A percentile compares a stretch with the other conserved stretches of the same genome.
Evolutionary conservation across 2,329 filamentous ascomycete genomes (phyloP).

Genomic region (Colletotrichum brevisporum): DNA sequence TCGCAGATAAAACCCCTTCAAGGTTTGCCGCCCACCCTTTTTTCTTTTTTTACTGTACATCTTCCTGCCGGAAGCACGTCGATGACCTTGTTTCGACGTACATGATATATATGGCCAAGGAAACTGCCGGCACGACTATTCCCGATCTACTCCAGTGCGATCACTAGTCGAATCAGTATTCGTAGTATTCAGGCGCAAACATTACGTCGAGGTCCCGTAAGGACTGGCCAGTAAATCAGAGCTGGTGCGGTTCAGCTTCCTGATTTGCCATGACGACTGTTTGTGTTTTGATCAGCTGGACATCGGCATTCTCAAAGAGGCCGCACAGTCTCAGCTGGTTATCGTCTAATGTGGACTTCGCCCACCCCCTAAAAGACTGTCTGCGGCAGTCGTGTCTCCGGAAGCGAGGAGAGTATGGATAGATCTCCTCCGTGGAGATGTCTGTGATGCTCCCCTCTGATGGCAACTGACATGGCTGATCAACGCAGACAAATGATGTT

Average conservation of each 20-base stretch:
- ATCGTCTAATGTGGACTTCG: constrained; percentile 34
- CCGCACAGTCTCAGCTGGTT: constrained; percentile 38
- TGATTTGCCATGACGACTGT: constrained; percentile 30
- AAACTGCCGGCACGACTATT: constrained; percentile 11
- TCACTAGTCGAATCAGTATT: neutral
- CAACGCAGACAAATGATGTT: neutral
- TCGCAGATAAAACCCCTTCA: constrained; percentile 14
- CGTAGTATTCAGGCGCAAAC: neutral
- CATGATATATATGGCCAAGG: neutral
- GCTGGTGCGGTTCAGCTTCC: neutral
- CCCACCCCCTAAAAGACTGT: constrained; percentile 17
- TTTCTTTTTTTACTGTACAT: neutral
- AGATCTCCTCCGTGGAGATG: neutral
- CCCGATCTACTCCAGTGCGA: constrained; percentile 4
- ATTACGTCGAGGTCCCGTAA: constrained; percentile 3
- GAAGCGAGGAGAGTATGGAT: constrained; percentile 5
- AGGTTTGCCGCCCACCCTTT: neutral
- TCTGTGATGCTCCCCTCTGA: constrained; percentile 2
- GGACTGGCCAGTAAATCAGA: constrained; percentile 3
- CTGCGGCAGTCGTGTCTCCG: constrained; percentile 1
- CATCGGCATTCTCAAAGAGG: constrained; percentile 12
- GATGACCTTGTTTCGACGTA: neutral
- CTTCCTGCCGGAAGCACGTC: neutral
- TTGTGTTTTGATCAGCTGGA: constrained; percentile 37
- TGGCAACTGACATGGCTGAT: constrained; percentile 8